A percentile compares a stretch with the other conserved stretches of the same genome.
phyloP scores from a whole-genome alignment of 352 stramenopile species.

The Pythium brachiatum region DNA sequence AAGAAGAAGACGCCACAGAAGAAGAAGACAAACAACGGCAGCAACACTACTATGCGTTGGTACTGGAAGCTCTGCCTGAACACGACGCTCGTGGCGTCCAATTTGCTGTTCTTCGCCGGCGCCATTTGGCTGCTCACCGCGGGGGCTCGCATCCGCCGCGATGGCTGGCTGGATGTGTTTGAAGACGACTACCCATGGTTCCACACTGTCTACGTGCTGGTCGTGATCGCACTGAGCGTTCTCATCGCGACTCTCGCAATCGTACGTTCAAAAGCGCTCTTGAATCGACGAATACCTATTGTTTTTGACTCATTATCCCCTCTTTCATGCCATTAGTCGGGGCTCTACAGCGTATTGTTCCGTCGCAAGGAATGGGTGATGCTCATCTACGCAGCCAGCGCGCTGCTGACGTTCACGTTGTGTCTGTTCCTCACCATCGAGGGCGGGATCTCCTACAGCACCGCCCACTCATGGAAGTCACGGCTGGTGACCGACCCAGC shows the following conservation, averaged over 20 bases:
- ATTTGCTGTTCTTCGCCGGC: constrained; percentile 24
- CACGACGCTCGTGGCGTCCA: constrained; percentile 19
- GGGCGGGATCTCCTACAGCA: constrained; percentile 13
- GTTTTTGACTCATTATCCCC: not conserved
- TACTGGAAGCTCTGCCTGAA: constrained; percentile 14
- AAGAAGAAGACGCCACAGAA: not conserved
- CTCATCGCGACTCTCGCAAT: constrained; percentile 23
- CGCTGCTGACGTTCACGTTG: constrained; percentile 18
- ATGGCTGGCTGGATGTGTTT: constrained; percentile 29
- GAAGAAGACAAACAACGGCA: not conserved
- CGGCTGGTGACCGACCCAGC: not conserved
- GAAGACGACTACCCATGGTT: constrained; percentile 33
- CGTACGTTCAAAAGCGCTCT: too few species aligned
- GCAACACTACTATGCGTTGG: constrained; percentile 9
- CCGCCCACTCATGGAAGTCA: constrained; percentile 18
- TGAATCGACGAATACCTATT: too few species aligned
- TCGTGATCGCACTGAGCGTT: constrained; percentile 15
- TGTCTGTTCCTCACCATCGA: constrained; percentile 23
- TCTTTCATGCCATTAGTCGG: constrained; percentile 7
- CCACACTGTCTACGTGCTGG: constrained; percentile 20
- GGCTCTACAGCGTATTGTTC: constrained; percentile 24
- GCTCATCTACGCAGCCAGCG: constrained; percentile 17
- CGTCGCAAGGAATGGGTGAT: constrained; percentile 20
- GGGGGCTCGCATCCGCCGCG: constrained; percentile 18
- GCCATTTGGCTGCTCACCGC: constrained; percentile 17